Evolutionary conservation across 176 grass and related monocot species (phyloP).

Genomic region (Tillandsia fasciculata): DNA sequence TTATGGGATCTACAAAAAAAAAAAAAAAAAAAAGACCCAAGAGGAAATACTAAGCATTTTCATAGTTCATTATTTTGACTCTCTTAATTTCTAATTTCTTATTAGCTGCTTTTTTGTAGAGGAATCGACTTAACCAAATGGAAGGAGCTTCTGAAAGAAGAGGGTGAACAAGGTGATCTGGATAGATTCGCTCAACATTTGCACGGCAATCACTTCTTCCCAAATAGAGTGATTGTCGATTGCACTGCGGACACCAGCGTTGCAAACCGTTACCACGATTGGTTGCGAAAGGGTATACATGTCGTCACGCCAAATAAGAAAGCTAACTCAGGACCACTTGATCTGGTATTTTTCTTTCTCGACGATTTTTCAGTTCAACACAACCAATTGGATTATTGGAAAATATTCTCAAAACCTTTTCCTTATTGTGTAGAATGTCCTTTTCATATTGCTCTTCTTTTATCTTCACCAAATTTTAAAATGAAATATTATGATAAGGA

Average conservation of each 20-base stretch:
- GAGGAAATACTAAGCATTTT: background rate
- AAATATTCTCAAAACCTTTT: background rate
- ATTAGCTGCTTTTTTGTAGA: conserved; percentile 22
- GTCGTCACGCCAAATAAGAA: conserved; percentile 97
- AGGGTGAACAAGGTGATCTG: conserved; percentile 54
- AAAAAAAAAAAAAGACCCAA: no score
- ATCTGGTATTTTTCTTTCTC: conserved; percentile 42
- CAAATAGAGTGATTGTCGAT: conserved; percentile 94
- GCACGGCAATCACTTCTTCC: conserved; percentile 86
- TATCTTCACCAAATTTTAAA: no score
- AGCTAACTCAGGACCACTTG: conserved; percentile 94
- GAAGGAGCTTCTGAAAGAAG: conserved; percentile 50
- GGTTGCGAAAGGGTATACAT: conserved; percentile 86
- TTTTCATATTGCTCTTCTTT: no score
- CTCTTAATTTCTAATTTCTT: conserved; percentile 12
- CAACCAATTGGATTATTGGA: background rate
- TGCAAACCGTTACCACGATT: conserved; percentile 79
- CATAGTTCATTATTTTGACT: conserved; percentile 4
- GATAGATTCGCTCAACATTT: conserved; percentile 58
- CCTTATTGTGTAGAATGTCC: no score
- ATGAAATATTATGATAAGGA: no score
- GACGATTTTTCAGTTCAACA: background rate
- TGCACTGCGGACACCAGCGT: conserved; percentile 88
- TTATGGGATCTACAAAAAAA: no score
- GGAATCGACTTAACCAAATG: conserved; percentile 77